Conservation (phyloP, 1,139 yeast genomes). For the Kluyveromyces sp. region DNA sequence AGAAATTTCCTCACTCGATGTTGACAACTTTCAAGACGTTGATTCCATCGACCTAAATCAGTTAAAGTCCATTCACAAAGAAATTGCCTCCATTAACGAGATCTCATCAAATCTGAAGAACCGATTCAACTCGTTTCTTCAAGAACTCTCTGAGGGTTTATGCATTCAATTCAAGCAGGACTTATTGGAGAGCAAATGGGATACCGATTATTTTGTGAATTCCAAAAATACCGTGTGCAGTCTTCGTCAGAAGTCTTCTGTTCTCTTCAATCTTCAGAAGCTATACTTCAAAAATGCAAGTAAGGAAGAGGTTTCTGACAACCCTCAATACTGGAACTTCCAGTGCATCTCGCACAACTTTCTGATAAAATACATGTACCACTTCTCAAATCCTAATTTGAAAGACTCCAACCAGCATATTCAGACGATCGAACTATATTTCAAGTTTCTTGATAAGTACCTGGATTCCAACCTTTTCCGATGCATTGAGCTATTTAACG, state of each 20-base stretch:
- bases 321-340: constrained; percentile 49
- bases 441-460: constrained; percentile 45
- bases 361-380: constrained; percentile 59
- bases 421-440: constrained; percentile 44
- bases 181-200: constrained; percentile 26
- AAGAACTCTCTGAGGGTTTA: constrained; percentile 15
- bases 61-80: constrained; percentile 1
- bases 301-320: constrained; percentile 31
- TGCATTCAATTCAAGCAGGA: constrained; percentile 10
- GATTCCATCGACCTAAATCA: constrained; percentile 13
- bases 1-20: constrained; percentile 12
- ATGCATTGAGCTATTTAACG: constrained; percentile 28
- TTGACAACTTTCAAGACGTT: constrained; percentile 15
- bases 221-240: constrained; percentile 13
- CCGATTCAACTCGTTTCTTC: constrained; percentile 14
- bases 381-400: constrained; percentile 46
- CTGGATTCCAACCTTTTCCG: constrained; percentile 29
- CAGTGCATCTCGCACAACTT: constrained; percentile 51
- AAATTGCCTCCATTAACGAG: neutral
- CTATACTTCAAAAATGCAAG: constrained; percentile 30
- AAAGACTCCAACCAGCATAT: constrained; percentile 8
- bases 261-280: constrained; percentile 38
- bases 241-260: constrained; percentile 18
- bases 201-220: constrained; percentile 17
- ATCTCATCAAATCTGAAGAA: neutral